Evolutionary conservation across 140 eudicot genomes (phyloP), one percentile per base, ranked within the genome.

Genomic region (Oenanthe javanica): DNA sequence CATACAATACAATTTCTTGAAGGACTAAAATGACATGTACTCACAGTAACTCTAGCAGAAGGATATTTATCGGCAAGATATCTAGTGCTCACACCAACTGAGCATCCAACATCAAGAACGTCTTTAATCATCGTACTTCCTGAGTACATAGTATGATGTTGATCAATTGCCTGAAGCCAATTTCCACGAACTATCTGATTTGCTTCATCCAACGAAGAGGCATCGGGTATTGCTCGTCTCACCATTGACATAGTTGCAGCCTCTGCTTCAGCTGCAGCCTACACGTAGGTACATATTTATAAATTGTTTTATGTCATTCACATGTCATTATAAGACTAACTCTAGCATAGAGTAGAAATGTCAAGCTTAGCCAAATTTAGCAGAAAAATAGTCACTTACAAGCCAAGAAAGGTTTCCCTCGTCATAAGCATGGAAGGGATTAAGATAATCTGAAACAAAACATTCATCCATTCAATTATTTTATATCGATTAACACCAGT

Each of bases 211-310:
- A 92, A 72, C 42, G 99, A 85, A 77, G 97, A 87, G 67, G 97
- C 97, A 83, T 90, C 82, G 45, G 99, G 97, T 81, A 95, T 87
- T 51, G 97, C 91, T 48, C 99, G 84, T 81, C 87, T 88, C 52
- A 86, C 84, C 86, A 95, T 92, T 81, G 99, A 92, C 97, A 92
- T 83, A 48, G 99, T 92, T 59, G 99, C 99, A 45, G 99, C 92
- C 84, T 95, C 99, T 61, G 97, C 99, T 90, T 95, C 99, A 36
- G 99, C 97, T 82, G 99, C 99, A 86, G 99, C 99, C 99, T 95
- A 85, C 75, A 75, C 43, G 36, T 31, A 40, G n/a, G 21, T 71
- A 71, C 50, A 71, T 5, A 15, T 38, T 42, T 6, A 4, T 11
- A 27, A 25, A 67, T 31, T 31, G 4, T 19, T 21, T 4, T 1